Percentiles rank a stretch among this genome's conserved stretches.
phyloP scores from a whole-genome alignment of 129 eudicot species.

The Dittrichia graveolens region DNA sequence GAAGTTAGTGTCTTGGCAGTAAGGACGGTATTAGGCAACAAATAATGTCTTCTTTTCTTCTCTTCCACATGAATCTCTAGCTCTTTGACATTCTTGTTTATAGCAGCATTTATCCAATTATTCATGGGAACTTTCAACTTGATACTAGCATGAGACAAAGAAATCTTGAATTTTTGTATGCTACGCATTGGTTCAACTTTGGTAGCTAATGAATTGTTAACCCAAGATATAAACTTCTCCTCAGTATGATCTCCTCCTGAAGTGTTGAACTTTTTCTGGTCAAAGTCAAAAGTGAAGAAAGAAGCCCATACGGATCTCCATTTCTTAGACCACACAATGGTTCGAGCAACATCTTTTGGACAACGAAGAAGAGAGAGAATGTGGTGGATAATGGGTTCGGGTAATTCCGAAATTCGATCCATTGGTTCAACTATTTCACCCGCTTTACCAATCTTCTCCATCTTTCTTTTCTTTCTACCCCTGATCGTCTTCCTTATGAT shows the following conservation, averaged over 20 bases:
- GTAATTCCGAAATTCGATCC: constrained; percentile 59
- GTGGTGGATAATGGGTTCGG: constrained; percentile 56
- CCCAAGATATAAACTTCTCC: constrained; percentile 35
- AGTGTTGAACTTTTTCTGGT: constrained; percentile 39
- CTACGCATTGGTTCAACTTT: constrained; percentile 35
- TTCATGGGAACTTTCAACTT: constrained; percentile 5
- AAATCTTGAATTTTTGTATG: constrained; percentile 53
- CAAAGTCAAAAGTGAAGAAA: constrained; percentile 50
- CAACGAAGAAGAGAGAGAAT: constrained; percentile 48
- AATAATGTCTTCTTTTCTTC: constrained; percentile 19
- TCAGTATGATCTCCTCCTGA: constrained; percentile 12
- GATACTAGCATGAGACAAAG: not conserved
- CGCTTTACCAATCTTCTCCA: constrained; percentile 21
- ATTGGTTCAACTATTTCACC: constrained; percentile 31
- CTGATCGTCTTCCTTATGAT: constrained; percentile 18
- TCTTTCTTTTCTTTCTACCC: constrained; percentile 45
- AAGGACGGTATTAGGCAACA: constrained; percentile 35
- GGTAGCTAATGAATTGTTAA: constrained; percentile 38
- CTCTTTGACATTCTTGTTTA: constrained; percentile 52
- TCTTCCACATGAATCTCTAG: constrained; percentile 45
- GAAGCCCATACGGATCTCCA: constrained; percentile 55
- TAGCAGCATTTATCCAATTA: constrained; percentile 43
- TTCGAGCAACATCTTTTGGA: constrained; percentile 54
- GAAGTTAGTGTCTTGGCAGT: constrained; percentile 40
- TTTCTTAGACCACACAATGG: constrained; percentile 48